phyloP scores from a whole-genome alignment of 1,139 yeast species.

The Yamadazyma conglobata region DNA sequence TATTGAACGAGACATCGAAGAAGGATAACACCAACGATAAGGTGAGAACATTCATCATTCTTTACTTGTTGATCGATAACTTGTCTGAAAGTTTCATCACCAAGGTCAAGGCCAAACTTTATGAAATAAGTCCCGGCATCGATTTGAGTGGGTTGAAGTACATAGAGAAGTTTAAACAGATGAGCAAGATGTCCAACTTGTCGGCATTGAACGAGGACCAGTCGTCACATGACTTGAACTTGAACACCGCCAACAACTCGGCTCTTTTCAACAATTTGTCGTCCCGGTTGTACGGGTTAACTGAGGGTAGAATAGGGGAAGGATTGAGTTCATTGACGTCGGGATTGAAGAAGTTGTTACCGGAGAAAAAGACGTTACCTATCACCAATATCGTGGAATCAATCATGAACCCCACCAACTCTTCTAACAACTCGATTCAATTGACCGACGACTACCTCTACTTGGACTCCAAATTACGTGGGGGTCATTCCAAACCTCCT shows the following conservation, averaged over 20 bases:
- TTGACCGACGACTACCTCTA: constrained; percentile 86
- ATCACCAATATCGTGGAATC: constrained; percentile 89
- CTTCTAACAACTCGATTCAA: constrained; percentile 57
- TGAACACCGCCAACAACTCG: constrained; percentile 33
- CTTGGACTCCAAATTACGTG: constrained; percentile 88
- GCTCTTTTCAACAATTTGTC: constrained; percentile 78
- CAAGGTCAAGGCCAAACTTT: constrained; percentile 64
- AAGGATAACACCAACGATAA: constrained; percentile 69
- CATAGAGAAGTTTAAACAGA: constrained; percentile 76
- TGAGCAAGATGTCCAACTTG: constrained; percentile 62
- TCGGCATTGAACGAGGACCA: constrained; percentile 19
- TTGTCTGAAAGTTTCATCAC: constrained; percentile 59
- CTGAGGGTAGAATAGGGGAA: constrained; percentile 76
- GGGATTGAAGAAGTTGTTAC: constrained; percentile 81
- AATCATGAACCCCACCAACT: constrained; percentile 75
- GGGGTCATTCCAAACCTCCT: constrained; percentile 87
- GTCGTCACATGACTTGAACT: constrained; percentile 15
- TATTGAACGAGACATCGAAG: constrained; percentile 48
- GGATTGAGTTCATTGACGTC: constrained; percentile 86
- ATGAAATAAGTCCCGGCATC: constrained; percentile 50
- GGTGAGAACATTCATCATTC: constrained; percentile 79
- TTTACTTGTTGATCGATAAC: constrained; percentile 54
- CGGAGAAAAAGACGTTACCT: constrained; percentile 84
- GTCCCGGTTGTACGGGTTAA: constrained; percentile 71
- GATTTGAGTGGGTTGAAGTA: constrained; percentile 67